Conservation (phyloP, 2,329 filamentous ascomycete genomes). For the Cladophialophora exuberans region DNA sequence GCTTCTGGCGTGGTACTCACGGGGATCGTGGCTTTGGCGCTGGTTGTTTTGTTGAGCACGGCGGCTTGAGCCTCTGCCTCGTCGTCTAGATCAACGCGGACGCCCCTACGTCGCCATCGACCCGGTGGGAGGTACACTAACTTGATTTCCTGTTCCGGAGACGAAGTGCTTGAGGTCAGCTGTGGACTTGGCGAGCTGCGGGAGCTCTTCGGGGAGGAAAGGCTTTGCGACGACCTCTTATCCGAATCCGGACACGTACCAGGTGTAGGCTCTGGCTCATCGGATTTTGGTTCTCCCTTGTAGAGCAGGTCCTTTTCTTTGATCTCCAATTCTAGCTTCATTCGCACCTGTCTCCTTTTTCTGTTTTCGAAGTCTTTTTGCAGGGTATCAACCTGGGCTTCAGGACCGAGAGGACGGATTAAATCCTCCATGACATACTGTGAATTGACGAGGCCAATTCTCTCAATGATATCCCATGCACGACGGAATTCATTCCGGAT, state of each 20-base stretch:
- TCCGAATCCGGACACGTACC: slow-evolving; percentile 31
- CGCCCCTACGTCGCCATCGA: slow-evolving; percentile 21
- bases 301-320: slow-evolving; percentile 25
- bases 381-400: slow-evolving; percentile 31
- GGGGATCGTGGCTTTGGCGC: neutral
- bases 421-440: slow-evolving; percentile 39
- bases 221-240: slow-evolving; percentile 9
- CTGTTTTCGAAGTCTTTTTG: slow-evolving; percentile 32
- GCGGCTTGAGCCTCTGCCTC: slow-evolving; percentile 19
- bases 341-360: slow-evolving; percentile 25
- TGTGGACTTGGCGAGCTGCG: slow-evolving; percentile 13
- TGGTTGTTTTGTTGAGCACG: neutral
- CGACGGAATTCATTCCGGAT: slow-evolving; percentile 85
- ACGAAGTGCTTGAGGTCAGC: slow-evolving; percentile 22
- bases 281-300: slow-evolving; percentile 11
- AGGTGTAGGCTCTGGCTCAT: slow-evolving; percentile 16
- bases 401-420: slow-evolving; percentile 32
- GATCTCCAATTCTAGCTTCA: slow-evolving; percentile 29
- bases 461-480: slow-evolving; percentile 66
- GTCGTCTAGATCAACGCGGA: slow-evolving; percentile 25
- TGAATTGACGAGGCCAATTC: slow-evolving; percentile 18
- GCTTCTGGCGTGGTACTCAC: neutral
- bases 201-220: neutral
- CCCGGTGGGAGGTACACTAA: neutral
- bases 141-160: slow-evolving; percentile 28